phyloP scores from a whole-genome alignment of 2,329 filamentous ascomycete genomes.

The Coniochaeta sp. region DNA sequence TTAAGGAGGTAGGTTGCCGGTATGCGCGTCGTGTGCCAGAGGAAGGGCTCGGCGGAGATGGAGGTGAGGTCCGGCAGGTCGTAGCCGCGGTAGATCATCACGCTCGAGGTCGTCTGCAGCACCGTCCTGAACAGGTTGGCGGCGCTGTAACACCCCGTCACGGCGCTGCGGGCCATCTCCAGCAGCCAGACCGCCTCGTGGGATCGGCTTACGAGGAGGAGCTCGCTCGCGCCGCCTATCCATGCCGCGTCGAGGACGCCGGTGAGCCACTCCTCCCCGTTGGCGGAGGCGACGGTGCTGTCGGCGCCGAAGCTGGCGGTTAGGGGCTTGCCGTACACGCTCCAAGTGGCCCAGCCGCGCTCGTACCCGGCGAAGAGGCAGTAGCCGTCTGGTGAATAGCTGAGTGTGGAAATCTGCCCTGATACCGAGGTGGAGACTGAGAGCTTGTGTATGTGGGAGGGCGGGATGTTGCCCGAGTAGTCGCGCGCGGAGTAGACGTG shows the following conservation, averaged over 20 bases:
- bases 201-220: slow-evolving; percentile 64
- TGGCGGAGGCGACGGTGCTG: slow-evolving; percentile 51
- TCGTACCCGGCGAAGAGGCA: slow-evolving; percentile 92
- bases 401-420: slow-evolving; percentile 66
- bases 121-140: slow-evolving; percentile 87
- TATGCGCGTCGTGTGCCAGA: slow-evolving; percentile 93
- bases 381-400: slow-evolving; percentile 92
- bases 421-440: slow-evolving; percentile 61
- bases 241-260: slow-evolving; percentile 74
- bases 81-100: slow-evolving; percentile 91
- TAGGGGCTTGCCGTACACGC: slow-evolving; percentile 87
- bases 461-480: slow-evolving; percentile 85
- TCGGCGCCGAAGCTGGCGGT: slow-evolving; percentile 78
- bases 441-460: slow-evolving; percentile 70
- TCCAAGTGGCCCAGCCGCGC: slow-evolving; percentile 93
- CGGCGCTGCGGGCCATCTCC: slow-evolving; percentile 90
- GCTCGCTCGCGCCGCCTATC: slow-evolving; percentile 81
- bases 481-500: slow-evolving; percentile 90
- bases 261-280: slow-evolving; percentile 77
- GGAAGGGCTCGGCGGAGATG: slow-evolving; percentile 81
- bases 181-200: slow-evolving; percentile 79
- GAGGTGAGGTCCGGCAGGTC: slow-evolving; percentile 85
- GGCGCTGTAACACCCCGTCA: slow-evolving; percentile 84
- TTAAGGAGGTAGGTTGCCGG: slow-evolving; percentile 78
- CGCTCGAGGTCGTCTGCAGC: slow-evolving; percentile 77